Base-by-base conservation (phyloP, 495 filamentous ascomycete genomes). In the Acidiella bohemica region DNA sequence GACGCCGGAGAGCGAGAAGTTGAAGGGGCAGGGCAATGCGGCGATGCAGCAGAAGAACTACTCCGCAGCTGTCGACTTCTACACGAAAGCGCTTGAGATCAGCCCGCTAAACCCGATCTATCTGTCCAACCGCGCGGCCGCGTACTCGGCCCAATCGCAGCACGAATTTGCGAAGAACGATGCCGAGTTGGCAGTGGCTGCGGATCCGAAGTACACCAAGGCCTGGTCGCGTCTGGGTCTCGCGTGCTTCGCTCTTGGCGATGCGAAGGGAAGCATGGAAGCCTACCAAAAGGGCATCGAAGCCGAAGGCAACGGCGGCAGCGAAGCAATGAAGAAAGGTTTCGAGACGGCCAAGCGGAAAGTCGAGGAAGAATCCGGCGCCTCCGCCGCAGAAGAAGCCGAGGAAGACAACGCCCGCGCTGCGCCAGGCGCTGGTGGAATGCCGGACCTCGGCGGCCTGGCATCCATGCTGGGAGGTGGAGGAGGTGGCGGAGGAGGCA, bases 41-140 rank as follows among this genome's bases (percentile, higher is more conserved):
- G 84, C 88, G 28, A 97, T 97, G 88, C 72, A 80, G 20, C 69
- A 77, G 56, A 93, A 92, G 62, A 84, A 96, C 60, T 92, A 93
- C 66, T 43, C 63, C 5, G 51, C 61, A 22, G 90, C 90, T 39
- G 83, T 97, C 60, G 75, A 81, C 43, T 58, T 76, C 40, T 97
- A 97, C 68, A 83, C 80, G 17, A 64, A 84, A 55, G 90, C 90
- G 13, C 69, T 97, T 23, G 67, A 70, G 27, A 63, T 95, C 25
- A 59, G 81, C 51, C 85, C 92, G 5, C 64, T 72, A 32, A 95
- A 97, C 66, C 81, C 90, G 1, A 87, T 97, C 61, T 97, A 88
- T 67, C 81, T 97, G 20, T 93, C 84, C 47, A 97, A 97, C 71
- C 85, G 90, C 34, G 92, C 90, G 4, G 90, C 90, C 13, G 90